Conservation (phyloP, 2,329 filamentous ascomycete species). For the Stagonosporopsis cucurbitacearum region DNA sequence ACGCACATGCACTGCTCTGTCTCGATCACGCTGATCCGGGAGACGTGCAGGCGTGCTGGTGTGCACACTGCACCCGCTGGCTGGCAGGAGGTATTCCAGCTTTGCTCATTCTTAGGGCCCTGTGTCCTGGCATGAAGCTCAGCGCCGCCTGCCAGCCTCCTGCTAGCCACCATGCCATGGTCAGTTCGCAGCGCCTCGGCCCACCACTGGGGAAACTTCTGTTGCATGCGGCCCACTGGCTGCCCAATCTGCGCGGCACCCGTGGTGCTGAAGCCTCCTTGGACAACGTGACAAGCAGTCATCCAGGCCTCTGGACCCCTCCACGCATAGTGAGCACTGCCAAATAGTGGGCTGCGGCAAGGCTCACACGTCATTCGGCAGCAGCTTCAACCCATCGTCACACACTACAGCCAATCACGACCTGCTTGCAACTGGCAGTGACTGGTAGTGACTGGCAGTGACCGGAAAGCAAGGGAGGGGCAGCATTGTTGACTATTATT, state of each 20-base stretch:
- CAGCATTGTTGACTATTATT: conserved; percentile 20
- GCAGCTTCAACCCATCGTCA: conserved; percentile 21
- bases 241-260: conserved; percentile 47
- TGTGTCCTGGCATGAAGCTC: not conserved
- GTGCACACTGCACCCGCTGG: no score
- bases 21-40: conserved; percentile 13
- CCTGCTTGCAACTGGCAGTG: conserved; percentile 14
- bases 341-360: conserved; percentile 19
- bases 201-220: conserved; percentile 11
- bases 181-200: conserved; percentile 23
- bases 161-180: conserved; percentile 22
- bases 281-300: conserved; percentile 60
- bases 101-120: conserved; percentile 7
- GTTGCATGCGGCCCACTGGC: conserved; percentile 23
- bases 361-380: conserved; percentile 36
- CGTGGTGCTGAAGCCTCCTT: conserved; percentile 72
- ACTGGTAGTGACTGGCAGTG: conserved; percentile 20
- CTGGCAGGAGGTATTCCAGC: no score
- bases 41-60: conserved; percentile 2
- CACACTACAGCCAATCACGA: conserved; percentile 20
- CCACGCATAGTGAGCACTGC: conserved; percentile 23
- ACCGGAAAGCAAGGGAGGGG: conserved; percentile 29
- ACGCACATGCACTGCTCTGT: conserved; percentile 16
- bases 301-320: conserved; percentile 21
- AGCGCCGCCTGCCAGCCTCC: conserved; percentile 17